phyloP scores from a whole-genome alignment of 805 yeast species.

The Ogataea polymorpha region DNA sequence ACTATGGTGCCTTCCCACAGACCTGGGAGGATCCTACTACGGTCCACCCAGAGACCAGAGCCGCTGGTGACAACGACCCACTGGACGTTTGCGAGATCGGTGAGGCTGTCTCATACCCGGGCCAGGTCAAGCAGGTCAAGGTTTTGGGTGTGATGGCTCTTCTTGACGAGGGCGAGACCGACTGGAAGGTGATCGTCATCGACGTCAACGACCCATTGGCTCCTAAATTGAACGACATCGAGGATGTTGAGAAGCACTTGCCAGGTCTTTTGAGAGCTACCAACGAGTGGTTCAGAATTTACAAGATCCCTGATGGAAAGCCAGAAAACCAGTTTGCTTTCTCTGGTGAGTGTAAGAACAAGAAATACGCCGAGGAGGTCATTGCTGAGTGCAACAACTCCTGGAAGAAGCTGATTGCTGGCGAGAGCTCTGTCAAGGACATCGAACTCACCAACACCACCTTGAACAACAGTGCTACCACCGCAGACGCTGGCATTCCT shows the following conservation, averaged over 20 bases:
- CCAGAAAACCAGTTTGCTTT: constrained; percentile 96
- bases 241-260: constrained; percentile 83
- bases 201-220: constrained; percentile 89
- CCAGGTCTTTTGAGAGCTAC: constrained; percentile 94
- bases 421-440: constrained; percentile 59
- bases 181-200: constrained; percentile 90
- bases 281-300: constrained; percentile 96
- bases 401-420: constrained; percentile 73
- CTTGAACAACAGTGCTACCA: constrained; percentile 52
- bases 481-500: constrained; percentile 55
- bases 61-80: constrained; percentile 82
- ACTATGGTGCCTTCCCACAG: constrained; percentile 98
- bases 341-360: constrained; percentile 88
- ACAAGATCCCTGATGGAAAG: constrained; percentile 97
- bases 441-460: constrained; percentile 78
- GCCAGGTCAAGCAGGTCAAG: constrained; percentile 83
- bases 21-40: constrained; percentile 77
- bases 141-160: constrained; percentile 93
- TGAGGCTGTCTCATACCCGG: constrained; percentile 58
- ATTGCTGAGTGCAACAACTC: constrained; percentile 80
- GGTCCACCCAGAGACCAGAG: constrained; percentile 63
- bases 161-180: constrained; percentile 88
- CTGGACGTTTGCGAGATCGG: constrained; percentile 85
- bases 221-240: constrained; percentile 78
- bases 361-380: constrained; percentile 79